phyloP scores from a whole-genome alignment of 2,329 filamentous ascomycete genomes.

The Penicillium sclerotiorum region DNA sequence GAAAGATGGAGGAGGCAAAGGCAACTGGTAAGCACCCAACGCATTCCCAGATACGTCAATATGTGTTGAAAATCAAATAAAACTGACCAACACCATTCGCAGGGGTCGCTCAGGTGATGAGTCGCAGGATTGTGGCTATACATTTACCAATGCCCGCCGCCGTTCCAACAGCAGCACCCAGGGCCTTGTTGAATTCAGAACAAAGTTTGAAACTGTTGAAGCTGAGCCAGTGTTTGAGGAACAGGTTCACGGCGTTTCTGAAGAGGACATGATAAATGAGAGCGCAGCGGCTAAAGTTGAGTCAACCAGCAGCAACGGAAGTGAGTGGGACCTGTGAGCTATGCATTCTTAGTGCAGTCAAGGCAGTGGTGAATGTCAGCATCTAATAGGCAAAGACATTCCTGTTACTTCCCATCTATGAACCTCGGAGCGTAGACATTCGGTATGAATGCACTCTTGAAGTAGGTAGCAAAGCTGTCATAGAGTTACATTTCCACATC shows the following conservation, averaged over 20 bases:
- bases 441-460: not conserved
- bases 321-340: conserved; percentile 11
- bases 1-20: conserved; percentile 91
- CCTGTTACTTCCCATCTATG: too few relatives aligned
- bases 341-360: conserved; percentile 9
- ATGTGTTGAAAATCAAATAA: not conserved
- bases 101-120: conserved; percentile 88
- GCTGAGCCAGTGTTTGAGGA: conserved; percentile 92
- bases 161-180: conserved; percentile 87
- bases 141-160: conserved; percentile 81
- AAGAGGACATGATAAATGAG: conserved; percentile 42
- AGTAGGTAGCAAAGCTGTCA: not conserved
- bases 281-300: conserved; percentile 20
- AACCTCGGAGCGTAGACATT: too few relatives aligned
- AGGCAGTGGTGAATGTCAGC: not conserved
- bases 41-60: not conserved
- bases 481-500: too few relatives aligned
- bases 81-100: not conserved
- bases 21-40: conserved; percentile 86
- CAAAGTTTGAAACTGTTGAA: conserved; percentile 93
- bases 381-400: too few relatives aligned
- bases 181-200: conserved; percentile 80
- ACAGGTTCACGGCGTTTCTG: conserved; percentile 69
- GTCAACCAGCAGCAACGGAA: conserved; percentile 48
- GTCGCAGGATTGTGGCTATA: conserved; percentile 80